Evolutionary conservation across 2,329 filamentous ascomycete genomes (phyloP), one percentile per base, ranked within the genome.

Genomic region (Akanthomyces muscarius): DNA sequence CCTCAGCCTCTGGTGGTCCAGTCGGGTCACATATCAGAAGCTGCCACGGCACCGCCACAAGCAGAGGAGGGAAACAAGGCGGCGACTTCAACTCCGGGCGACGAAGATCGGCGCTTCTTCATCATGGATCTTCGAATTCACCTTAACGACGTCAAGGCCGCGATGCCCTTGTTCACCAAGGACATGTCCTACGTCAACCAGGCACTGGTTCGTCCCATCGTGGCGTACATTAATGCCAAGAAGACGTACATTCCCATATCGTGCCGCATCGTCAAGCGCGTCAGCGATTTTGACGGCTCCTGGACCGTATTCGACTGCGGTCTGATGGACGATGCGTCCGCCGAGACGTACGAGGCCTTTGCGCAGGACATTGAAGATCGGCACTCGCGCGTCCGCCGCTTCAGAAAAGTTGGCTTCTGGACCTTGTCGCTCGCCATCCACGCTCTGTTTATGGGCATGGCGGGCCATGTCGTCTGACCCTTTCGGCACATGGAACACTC

Each of bases 381-480:
- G 69, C 89, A 96, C 74, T 91, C 89, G 68, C 87, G 92, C 59
- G 89, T 92, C 68, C 84, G 94, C 57, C 84, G 95, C 51, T 89
- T 99, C 73, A 96, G 93, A 75, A 97, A 98, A 77, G 95, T 97
- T 33, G 95, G 95, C 38, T 88, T 98, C 70, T 99, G 95, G 95
- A 97, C 92, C 3, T 82, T 98, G 62, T 93, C 94, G 69, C 80
- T 99, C 63, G 91, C 94, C 7, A 90, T 94, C 8, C 95, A 99
- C 73, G 95, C 94, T 3, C 83, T 99, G 42, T 95, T 98, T 72
- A 89, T 98, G 78, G 95, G 95, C 11, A 90, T 98, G 82, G 94
- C 93, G 5, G 94, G 94, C 18, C 95, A 92, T 67, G 79, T 88
- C 65, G 81, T 87, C 57, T 86, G 69, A 71, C 23, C 25, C 23